Evolutionary conservation across 169 alveolate genomes (phyloP), one percentile per base, ranked within the genome.

Genomic region (Besnoitia besnoiti): DNA sequence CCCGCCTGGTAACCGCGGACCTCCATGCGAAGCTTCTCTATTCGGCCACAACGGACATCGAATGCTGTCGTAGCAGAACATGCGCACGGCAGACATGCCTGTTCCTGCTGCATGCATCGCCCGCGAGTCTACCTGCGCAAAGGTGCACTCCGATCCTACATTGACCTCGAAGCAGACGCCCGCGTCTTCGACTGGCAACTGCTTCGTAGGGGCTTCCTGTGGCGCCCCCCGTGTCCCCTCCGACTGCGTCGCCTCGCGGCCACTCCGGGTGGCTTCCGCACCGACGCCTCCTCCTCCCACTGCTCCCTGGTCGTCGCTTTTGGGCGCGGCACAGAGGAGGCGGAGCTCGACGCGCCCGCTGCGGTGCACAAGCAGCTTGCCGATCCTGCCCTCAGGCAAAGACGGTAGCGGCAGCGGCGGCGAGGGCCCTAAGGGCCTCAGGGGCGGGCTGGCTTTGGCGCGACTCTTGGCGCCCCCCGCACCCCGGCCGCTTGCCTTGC

Each of bases 331-430:
- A 42, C 30, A 46, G 33, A 91, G 91, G 49, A 91, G 87, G 40
- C 94, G 89, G 61, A 91, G 73, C 77, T 91, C 85, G 55, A 91
- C 94, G 27, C 94, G 90, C 51, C 94, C 94, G 46, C 94, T 91
- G 47, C 94, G 91, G 77, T 79, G 94, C 10, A 91, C 67, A 30
- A 82, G 77, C 88, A 91, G 76, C 62, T 61, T 75, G 12, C 94
- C 94, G n/a, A 91, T 91, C 5, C 91, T 75, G 24, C 94, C 94
- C 24, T 88, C 85, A 0, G 94, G 94, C 27, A 91, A 79, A 33
- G 85, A 85, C 10, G 85, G 90, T n/a, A 91, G 77, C 0, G 91
- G 94, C 24, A 62, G 35, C 1, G 94, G 91, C 8, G 87, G 87
- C 33, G 87, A 77, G 39, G 87, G 87, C 8, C 59, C 61, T 39